Conservation (phyloP, 768 basidiomycete genomes). For the Cytidiella melzeri region DNA sequence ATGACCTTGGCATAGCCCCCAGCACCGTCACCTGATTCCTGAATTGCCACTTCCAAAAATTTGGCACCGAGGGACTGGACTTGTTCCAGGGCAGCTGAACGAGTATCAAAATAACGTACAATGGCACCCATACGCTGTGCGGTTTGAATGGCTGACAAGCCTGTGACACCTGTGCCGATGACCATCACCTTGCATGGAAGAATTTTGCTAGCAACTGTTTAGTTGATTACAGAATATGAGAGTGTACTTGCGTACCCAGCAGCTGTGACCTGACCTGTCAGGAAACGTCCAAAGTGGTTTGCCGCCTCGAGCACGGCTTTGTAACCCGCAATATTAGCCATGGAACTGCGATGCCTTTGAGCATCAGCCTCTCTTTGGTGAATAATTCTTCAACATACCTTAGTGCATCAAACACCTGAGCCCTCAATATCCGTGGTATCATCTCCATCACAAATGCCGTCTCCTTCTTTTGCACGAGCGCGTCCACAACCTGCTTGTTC, state of each 20-base stretch:
- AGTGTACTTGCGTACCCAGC: conserved; percentile 56
- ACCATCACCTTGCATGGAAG: conserved; percentile 83
- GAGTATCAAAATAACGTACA: conserved; percentile 84
- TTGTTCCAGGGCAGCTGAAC: conserved; percentile 81
- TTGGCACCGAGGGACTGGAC: conserved; percentile 88
- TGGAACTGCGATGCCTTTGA: conserved; percentile 48
- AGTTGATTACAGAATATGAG: conserved; percentile 1
- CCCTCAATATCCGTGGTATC: conserved; percentile 87
- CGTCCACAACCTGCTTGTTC: conserved; percentile 70
- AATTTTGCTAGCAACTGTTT: conserved; percentile 39
- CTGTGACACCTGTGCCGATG: conserved; percentile 87
- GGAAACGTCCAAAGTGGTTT: conserved; percentile 82
- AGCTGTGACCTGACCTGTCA: conserved; percentile 88
- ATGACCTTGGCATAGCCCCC: conserved; percentile 90
- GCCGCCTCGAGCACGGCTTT: conserved; percentile 89
- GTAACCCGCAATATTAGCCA: conserved; percentile 94
- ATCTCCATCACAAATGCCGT: conserved; percentile 87
- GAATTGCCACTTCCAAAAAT: conserved; percentile 73
- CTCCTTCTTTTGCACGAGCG: conserved; percentile 56
- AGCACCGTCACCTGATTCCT: conserved; percentile 77
- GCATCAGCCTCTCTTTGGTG: neutral
- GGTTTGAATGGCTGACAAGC: conserved; percentile 82
- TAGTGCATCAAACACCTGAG: conserved; percentile 85
- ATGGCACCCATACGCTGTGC: conserved; percentile 82
- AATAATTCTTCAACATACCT: conserved; percentile 39